Conservation (phyloP, 2,329 filamentous ascomycete species). For the Colletotrichum sp. region DNA sequence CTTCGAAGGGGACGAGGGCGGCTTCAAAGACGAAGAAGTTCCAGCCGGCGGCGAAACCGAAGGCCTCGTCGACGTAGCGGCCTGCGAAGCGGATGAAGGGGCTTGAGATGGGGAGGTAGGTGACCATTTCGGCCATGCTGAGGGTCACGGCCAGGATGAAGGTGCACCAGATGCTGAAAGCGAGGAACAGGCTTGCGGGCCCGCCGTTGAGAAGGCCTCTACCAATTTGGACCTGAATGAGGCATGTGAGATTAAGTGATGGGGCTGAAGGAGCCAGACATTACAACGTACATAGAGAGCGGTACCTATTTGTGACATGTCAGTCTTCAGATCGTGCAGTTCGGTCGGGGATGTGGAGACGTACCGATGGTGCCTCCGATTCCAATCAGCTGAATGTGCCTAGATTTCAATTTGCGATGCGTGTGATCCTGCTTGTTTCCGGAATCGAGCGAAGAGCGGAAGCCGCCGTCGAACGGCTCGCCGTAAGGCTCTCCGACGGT, state of each 20-base stretch:
- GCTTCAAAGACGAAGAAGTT: constrained; percentile 78
- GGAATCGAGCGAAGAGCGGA: constrained; percentile 11
- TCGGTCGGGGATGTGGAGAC: constrained; percentile 53
- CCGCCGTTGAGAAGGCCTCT: constrained; percentile 63
- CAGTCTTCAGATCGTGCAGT: background rate
- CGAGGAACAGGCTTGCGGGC: constrained; percentile 62
- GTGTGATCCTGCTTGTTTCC: constrained; percentile 42
- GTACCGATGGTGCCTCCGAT: constrained; percentile 72
- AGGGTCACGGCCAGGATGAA: constrained; percentile 66
- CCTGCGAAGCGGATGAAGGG: constrained; percentile 81
- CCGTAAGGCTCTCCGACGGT: constrained; percentile 2
- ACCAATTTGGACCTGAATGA: constrained; percentile 57
- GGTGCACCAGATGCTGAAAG: constrained; percentile 66
- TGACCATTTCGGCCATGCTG: constrained; percentile 77
- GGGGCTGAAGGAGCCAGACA: background rate
- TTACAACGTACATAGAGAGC: constrained; percentile 17
- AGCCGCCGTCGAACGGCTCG: constrained; percentile 2
- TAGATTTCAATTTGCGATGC: constrained; percentile 58
- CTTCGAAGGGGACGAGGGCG: constrained; percentile 70
- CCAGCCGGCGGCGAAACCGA: constrained; percentile 75
- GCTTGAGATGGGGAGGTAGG: constrained; percentile 76
- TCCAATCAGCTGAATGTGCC: constrained; percentile 65
- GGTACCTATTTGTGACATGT: background rate
- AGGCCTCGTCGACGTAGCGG: constrained; percentile 76
- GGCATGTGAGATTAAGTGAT: constrained; percentile 19